phyloP scores from a whole-genome alignment of 1,284 basidiomycete species.

The Termitomyces sp. region DNA sequence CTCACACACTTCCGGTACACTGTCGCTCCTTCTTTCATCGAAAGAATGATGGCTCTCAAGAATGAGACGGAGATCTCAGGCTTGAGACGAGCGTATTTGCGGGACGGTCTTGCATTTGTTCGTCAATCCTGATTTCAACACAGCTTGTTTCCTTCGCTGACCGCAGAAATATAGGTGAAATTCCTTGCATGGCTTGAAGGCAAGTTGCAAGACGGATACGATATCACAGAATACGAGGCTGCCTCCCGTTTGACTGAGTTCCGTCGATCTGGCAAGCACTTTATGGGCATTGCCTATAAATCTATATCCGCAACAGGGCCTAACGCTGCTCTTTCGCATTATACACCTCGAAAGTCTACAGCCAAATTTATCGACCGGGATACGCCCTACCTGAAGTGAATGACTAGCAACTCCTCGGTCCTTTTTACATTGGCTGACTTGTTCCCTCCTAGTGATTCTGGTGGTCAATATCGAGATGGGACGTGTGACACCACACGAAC shows the following conservation, averaged over 20 bases:
- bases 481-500: slow-evolving; percentile 94
- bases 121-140: slow-evolving; percentile 25
- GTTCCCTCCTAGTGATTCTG: slow-evolving; percentile 68
- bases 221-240: slow-evolving; percentile 90
- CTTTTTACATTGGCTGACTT: slow-evolving; percentile 5
- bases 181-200: slow-evolving; percentile 92
- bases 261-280: slow-evolving; percentile 70
- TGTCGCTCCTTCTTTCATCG: slow-evolving; percentile 61
- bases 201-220: slow-evolving; percentile 69
- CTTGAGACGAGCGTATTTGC: slow-evolving; percentile 77
- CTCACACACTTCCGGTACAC: slow-evolving; percentile 75
- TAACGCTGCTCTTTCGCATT: slow-evolving; percentile 93
- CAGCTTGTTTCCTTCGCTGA: slow-evolving; percentile 20
- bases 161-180: slow-evolving; percentile 38
- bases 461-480: slow-evolving; percentile 85
- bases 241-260: slow-evolving; percentile 80
- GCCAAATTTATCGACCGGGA: slow-evolving; percentile 73
- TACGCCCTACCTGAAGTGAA: slow-evolving; percentile 86
- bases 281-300: slow-evolving; percentile 88
- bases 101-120: slow-evolving; percentile 91
- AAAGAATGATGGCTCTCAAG: slow-evolving; percentile 83
- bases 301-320: slow-evolving; percentile 90
- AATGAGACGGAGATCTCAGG: slow-evolving; percentile 83
- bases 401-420: slow-evolving; percentile 10
- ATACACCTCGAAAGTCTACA: slow-evolving; percentile 71